Percentiles rank a stretch among this genome's conserved stretches.
These are phyloP conservation scores for Hymenoscyphus scutula DNA, from an alignment of 2,329 filamentous ascomycete genomes.

Conservation along the genomic window DNA sequence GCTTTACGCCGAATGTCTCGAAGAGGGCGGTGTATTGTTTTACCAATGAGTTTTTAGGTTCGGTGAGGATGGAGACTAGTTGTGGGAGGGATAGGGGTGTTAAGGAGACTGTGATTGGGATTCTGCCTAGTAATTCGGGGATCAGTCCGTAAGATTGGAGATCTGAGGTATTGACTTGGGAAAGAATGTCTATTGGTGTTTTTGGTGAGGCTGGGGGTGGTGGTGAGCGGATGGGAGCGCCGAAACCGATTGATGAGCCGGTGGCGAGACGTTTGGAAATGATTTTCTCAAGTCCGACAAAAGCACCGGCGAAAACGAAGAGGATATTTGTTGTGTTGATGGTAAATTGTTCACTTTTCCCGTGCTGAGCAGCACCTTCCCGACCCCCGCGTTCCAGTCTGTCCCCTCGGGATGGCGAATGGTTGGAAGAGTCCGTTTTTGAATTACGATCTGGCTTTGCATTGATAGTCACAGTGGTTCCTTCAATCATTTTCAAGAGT, in stretches of 20 bases:
- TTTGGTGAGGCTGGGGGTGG: slow-evolving; percentile 52
- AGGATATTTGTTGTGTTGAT: slow-evolving; percentile 95
- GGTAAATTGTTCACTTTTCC: slow-evolving; percentile 53
- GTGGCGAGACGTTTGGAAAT: slow-evolving; percentile 85
- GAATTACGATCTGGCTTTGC: slow-evolving; percentile 66
- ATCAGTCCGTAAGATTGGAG: slow-evolving; percentile 88
- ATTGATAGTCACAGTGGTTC: slow-evolving; percentile 87
- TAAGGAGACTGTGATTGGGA: slow-evolving; percentile 86
- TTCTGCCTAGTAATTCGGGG: slow-evolving; percentile 90
- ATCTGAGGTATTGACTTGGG: slow-evolving; percentile 72
- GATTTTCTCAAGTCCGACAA: slow-evolving; percentile 85
- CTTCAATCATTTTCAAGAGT: slow-evolving; percentile 91
- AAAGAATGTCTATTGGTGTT: slow-evolving; percentile 45
- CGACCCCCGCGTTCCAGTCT: slow-evolving; percentile 23
- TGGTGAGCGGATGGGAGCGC: slow-evolving; percentile 65
- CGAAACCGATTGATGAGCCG: slow-evolving; percentile 82
- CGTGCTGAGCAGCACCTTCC: slow-evolving; percentile 19
- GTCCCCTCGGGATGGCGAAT: slow-evolving; percentile 28
- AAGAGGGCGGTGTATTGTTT: slow-evolving; percentile 89
- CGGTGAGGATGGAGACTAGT: slow-evolving; percentile 84
- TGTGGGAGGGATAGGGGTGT: slow-evolving; percentile 66
- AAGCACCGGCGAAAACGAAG: slow-evolving; percentile 95
- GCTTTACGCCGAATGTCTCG: slow-evolving; percentile 66
- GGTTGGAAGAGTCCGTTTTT: slow-evolving; percentile 21
- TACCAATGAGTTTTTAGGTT: slow-evolving; percentile 84